phyloP scores from a whole-genome alignment of 2,329 filamentous ascomycete species.

The Dactylellina parvicollis region DNA sequence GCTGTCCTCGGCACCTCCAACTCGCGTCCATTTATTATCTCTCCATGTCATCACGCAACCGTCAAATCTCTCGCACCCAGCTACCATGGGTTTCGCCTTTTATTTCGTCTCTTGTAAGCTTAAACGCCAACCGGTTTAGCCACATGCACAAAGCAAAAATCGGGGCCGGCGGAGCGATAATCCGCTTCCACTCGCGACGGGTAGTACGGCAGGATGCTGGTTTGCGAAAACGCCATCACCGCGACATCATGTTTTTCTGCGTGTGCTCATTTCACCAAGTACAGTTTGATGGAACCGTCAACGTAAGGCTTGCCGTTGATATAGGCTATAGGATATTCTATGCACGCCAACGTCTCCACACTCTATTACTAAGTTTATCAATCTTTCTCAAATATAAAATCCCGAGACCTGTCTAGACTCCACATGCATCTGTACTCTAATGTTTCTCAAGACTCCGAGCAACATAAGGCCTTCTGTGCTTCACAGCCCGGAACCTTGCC shows the following conservation, averaged over 20 bases:
- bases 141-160: conserved; percentile 1
- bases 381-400: not conserved
- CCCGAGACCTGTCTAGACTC: not conserved
- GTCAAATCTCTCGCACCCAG: too few relatives aligned
- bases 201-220: not conserved
- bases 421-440: too few relatives aligned
- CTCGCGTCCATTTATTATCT: too few relatives aligned
- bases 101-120: too few relatives aligned
- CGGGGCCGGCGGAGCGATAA: conserved; percentile 37
- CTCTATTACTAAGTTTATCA: not conserved
- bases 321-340: not conserved
- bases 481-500: not conserved
- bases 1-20: not conserved
- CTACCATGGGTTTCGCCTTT: too few relatives aligned
- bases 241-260: too few relatives aligned
- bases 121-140: conserved; percentile 18
- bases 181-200: conserved; percentile 19
- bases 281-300: not conserved
- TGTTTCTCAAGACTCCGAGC: too few relatives aligned
- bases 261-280: too few relatives aligned
- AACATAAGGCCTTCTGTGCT: too few relatives aligned
- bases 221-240: not conserved
- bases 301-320: not conserved
- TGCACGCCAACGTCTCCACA: not conserved
- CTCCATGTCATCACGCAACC: too few relatives aligned